Conservation (phyloP, 2,329 filamentous ascomycete species). For the Eutypa lata region DNA sequence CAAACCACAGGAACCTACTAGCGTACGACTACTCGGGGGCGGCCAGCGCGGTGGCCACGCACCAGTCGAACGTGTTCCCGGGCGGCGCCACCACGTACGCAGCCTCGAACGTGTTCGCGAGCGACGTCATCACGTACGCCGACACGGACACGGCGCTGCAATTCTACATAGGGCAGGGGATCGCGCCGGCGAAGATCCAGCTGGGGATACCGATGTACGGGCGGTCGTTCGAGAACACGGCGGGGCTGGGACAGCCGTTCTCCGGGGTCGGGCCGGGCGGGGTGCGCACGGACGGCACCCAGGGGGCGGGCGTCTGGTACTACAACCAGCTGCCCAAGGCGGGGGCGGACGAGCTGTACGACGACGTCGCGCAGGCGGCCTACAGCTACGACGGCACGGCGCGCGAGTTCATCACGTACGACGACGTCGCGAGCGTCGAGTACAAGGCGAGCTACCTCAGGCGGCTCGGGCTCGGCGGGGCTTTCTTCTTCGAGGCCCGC, state of each 20-base stretch:
- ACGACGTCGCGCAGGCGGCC: constrained; percentile 57
- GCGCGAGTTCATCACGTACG: constrained; percentile 67
- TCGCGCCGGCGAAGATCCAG: constrained; percentile 63
- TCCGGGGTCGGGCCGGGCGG: constrained; percentile 60
- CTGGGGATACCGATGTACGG: constrained; percentile 79
- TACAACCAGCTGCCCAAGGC: constrained; percentile 67
- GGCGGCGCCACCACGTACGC: constrained; percentile 47
- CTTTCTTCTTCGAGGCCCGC: constrained; percentile 82
- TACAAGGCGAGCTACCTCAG: constrained; percentile 64
- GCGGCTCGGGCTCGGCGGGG: constrained; percentile 60
- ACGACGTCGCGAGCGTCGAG: constrained; percentile 55
- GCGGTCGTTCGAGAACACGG: constrained; percentile 67
- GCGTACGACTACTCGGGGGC: constrained; percentile 68
- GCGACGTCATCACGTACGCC: constrained; percentile 44
- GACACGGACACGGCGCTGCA: constrained; percentile 65
- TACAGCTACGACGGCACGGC: constrained; percentile 64
- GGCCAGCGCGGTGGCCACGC: constrained; percentile 61
- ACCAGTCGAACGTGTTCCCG: constrained; percentile 67
- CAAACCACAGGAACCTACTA: constrained; percentile 49
- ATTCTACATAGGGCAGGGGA: constrained; percentile 58
- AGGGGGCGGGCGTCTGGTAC: constrained; percentile 64
- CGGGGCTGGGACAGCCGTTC: constrained; percentile 63
- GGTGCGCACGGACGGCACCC: constrained; percentile 48
- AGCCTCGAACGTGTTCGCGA: constrained; percentile 63
- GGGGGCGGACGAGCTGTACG: constrained; percentile 54